These are phyloP conservation scores for Hansfordia pulvinata DNA, from an alignment of 2,329 filamentous ascomycete genomes.

Conservation along the genomic window DNA sequence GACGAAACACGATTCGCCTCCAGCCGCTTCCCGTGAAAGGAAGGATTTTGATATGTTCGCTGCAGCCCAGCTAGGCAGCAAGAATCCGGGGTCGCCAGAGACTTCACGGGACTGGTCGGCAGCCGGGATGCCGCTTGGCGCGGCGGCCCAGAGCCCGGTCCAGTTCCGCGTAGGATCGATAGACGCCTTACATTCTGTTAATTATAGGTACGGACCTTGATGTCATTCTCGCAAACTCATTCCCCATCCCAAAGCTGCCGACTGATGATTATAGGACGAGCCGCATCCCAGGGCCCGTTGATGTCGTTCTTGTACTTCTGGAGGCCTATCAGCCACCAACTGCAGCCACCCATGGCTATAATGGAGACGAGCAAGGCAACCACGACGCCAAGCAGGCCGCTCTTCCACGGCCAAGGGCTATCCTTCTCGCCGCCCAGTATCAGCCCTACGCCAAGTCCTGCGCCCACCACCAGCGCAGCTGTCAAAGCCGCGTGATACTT, in stretches of 20 bases:
- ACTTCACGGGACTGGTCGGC: too few relatives aligned
- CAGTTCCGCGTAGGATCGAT: too few relatives aligned
- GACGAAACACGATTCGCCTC: too few relatives aligned
- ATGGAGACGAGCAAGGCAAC: conserved; percentile 63
- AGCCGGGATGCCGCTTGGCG: too few relatives aligned
- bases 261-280: conserved; percentile 72
- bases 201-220: too few relatives aligned
- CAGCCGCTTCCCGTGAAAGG: too few relatives aligned
- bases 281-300: conserved; percentile 93
- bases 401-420: conserved; percentile 35
- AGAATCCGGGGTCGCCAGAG: too few relatives aligned
- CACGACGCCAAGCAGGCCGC: conserved; percentile 56
- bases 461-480: conserved; percentile 60
- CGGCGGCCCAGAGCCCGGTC: too few relatives aligned
- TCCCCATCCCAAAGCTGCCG: conserved; percentile 40
- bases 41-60: too few relatives aligned
- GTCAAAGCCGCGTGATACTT: conserved; percentile 69
- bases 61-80: too few relatives aligned
- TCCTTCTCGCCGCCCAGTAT: conserved; percentile 32
- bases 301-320: conserved; percentile 99
- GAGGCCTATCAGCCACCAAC: conserved; percentile 94
- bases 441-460: conserved; percentile 64
- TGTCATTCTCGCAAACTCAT: too few relatives aligned
- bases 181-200: too few relatives aligned
- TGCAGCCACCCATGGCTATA: conserved; percentile 80